Evolutionary conservation across 768 basidiomycete genomes (phyloP).

Genomic region (Leccinum sublutescens): DNA sequence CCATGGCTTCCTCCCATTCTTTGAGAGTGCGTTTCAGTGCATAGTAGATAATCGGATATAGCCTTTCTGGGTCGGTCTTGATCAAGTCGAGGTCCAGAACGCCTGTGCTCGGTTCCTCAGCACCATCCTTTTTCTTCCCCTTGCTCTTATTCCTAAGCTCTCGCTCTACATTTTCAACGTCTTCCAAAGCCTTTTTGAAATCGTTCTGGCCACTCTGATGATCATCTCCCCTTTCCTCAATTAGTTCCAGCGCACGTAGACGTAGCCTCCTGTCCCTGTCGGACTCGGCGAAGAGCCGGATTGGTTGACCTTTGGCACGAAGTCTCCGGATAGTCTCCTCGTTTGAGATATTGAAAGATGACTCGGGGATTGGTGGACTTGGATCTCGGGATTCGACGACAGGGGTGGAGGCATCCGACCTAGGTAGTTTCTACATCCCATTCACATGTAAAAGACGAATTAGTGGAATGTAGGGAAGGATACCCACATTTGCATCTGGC

Average conservation of each 20-base stretch:
- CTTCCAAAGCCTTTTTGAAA: constrained; percentile 86
- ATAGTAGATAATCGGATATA: constrained; percentile 97
- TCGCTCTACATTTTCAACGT: constrained; percentile 77
- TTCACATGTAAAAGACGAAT: constrained; percentile 35
- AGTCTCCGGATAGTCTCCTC: constrained; percentile 90
- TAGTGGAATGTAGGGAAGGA: constrained; percentile 2
- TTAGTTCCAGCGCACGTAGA: constrained; percentile 89
- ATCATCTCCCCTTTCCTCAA: constrained; percentile 86
- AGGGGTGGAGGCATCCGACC: constrained; percentile 42
- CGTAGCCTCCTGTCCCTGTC: constrained; percentile 92
- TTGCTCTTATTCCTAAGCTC: constrained; percentile 57
- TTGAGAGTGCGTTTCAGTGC: constrained; percentile 89
- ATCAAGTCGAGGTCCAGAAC: constrained; percentile 78
- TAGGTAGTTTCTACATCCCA: constrained; percentile 50
- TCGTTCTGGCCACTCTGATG: constrained; percentile 89
- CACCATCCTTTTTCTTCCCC: constrained; percentile 61
- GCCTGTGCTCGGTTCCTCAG: constrained; percentile 47
- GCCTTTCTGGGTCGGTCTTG: constrained; percentile 89
- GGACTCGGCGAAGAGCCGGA: constrained; percentile 90
- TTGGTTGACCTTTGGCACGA: constrained; percentile 89
- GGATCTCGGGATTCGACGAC: constrained; percentile 32
- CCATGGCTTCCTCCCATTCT: constrained; percentile 97
- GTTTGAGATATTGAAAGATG: constrained; percentile 84
- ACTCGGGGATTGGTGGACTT: constrained; percentile 39
- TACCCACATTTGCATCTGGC: constrained; percentile 44